Base-by-base conservation (phyloP, 2,329 filamentous ascomycete genomes). In the Phialophora verrucosa region DNA sequence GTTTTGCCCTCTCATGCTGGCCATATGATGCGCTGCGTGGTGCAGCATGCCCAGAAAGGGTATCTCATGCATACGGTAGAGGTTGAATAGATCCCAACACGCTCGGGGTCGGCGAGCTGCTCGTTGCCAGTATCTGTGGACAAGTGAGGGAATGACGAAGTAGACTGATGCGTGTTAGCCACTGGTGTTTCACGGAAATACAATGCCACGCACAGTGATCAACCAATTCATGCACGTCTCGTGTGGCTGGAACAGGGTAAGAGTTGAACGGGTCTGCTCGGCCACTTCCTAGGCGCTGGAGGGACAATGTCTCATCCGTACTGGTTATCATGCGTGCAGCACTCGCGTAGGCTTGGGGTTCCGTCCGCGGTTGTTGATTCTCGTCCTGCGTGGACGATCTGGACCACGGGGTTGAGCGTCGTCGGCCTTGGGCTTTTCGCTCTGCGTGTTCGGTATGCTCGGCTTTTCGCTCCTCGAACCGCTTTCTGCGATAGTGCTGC, bases 1-100 rank as follows among this genome's bases (percentile, higher is more conserved):
- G n/a, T 10, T 5, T 42, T 56, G 23, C 27, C 65, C 65, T 51
- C 61, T 59, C 50, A 64, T 53, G 5, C 54, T 47, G 12, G 65
- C 65, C 11, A 67, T 35, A 29, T 67, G 65, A 50, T 63, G 61
- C n/a, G 65, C 60, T 11, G 65, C 65, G 47, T 67, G 65, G 31
- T 67, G 65, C 12, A 67, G 50, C 65, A 67, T 67, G 47, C 65
- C 60, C 44, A 67, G 20, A 25, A 67, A 67, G n/a, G 65, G 61
- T 32, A 64, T 59, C 29, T 67, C 60, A 27, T 67, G 54, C 38
- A 59, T 59, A 20, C 65, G 65, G 25, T 67, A 67, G 27, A 67
- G 65, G 35, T 67, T 67, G 38, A 67, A 63, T 27, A 67, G 25
- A n/a, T 67, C 65, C 65, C 65, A 67, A 42, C 65, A 67, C 10